These are phyloP conservation scores for Hordeum vulgare DNA, from an alignment of 176 grass and related monocot genomes.

Conservation along the genomic window DNA sequence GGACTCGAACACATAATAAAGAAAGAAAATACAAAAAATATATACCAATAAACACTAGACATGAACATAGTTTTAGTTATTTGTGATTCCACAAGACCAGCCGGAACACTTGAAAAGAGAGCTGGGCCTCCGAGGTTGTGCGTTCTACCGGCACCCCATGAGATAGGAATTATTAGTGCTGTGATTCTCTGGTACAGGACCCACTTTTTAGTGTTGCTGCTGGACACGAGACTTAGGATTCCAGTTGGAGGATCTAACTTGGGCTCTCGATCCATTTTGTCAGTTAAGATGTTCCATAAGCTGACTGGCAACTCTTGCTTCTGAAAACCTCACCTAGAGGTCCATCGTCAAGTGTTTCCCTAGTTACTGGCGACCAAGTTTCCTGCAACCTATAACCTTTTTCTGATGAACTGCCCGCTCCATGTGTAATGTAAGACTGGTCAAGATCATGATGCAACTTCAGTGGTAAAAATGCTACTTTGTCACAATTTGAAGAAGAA, in stretches of 20 bases:
- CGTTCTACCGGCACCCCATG: background rate
- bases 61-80: background rate
- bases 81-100: background rate
- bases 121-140: constrained; percentile 7
- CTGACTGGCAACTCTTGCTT: constrained; percentile 39
- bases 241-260: constrained; percentile 45
- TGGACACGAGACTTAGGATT: constrained; percentile 40
- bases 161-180: constrained; percentile 28
- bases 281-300: constrained; percentile 38
- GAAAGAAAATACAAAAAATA: background rate
- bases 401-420: constrained; percentile 14
- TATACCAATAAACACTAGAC: background rate
- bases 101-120: background rate
- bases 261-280: constrained; percentile 35
- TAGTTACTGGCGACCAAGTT: constrained; percentile 37
- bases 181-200: constrained; percentile 38
- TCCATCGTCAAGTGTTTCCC: constrained; percentile 74
- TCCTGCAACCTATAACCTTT: background rate
- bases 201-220: constrained; percentile 33
- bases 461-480: constrained; percentile 30
- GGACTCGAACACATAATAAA: background rate
- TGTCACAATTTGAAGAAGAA: constrained; percentile 37
- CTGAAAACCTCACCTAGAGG: constrained; percentile 84
- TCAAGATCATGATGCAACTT: constrained; percentile 43
- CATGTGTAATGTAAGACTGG: background rate